Base-by-base conservation (phyloP, 2,329 filamentous ascomycete species). In the Zymoseptoria brevis region DNA sequence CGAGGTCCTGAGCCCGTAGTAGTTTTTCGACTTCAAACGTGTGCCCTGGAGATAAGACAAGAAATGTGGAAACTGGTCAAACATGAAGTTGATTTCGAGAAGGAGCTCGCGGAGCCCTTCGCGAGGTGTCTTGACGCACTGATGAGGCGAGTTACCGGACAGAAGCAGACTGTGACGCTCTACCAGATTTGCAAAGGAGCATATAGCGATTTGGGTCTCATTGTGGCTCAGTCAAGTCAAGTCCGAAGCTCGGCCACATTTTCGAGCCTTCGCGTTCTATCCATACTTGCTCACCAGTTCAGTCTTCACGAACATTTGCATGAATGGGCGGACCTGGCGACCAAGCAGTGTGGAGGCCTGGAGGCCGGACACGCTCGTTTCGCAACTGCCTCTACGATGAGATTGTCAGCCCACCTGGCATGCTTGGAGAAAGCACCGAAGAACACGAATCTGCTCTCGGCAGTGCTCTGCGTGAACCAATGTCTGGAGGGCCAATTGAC, bases 41-140 rank as follows among this genome's bases (percentile, higher is more conserved):
- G 88, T 1, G 87, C 84, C 8, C 78, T 92, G 48, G 77, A 79
- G 22, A 76, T 81, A 7, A 81, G 87, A 29, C 72, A 86, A n/a
- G 75, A 77, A 50, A 89, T 84, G 81, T 90, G 87, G 87, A 76
- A 73, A 50, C 67, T 89, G 59, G 81, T 81, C 6, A 77, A 79
- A 1, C 85, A 89, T 66, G 71, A 80, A 60, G 81, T 81, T 1
- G 80, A 87, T 59, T 69, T 81, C 4, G 81, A 85, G 41, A 85
- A 84, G 58, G 87, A 90, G 13, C 72, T 91, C 6, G 68, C 87
- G n/a, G 77, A 82, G 1, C 87, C 87, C 0, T 81, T 89, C 54
- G 79, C 81, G 0, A 83, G 82, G 55, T 90, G 84, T 63, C 66
- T 88, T 19, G 75, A 79, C 8, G 81, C 87, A 0, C 88, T 86